These are phyloP conservation scores for Ganoderma resinaceum DNA, from an alignment of 1,284 basidiomycete genomes.

Conservation along the genomic window DNA sequence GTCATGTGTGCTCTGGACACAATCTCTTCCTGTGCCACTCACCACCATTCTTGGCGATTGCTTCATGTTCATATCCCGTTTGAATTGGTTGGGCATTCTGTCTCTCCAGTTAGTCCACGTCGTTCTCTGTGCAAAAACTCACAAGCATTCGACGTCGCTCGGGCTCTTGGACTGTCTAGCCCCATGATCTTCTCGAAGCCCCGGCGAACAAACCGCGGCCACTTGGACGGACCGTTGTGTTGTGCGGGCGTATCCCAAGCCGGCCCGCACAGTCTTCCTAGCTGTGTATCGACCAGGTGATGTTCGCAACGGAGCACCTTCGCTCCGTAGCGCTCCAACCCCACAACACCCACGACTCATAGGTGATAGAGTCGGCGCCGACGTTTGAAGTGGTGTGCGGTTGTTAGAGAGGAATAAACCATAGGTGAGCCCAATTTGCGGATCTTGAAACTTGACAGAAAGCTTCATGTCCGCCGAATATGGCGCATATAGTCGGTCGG, in stretches of 20 bases:
- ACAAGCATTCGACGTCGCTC: neutral
- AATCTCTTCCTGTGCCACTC: neutral
- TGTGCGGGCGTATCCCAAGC: neutral
- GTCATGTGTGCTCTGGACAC: neutral
- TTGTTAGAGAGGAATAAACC: neutral
- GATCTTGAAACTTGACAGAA: neutral
- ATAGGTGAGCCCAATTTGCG: neutral
- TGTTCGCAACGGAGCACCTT: neutral
- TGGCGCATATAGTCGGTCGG: neutral
- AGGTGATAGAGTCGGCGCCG: neutral
- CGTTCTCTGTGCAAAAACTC: too few relatives aligned
- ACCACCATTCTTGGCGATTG: neutral
- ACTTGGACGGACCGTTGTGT: conserved; percentile 10
- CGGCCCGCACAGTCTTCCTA: conserved; percentile 6
- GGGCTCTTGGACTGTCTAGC: neutral
- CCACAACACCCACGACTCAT: neutral
- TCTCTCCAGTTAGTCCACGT: neutral
- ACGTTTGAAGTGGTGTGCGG: neutral
- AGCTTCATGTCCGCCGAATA: neutral
- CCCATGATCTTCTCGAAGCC: conserved; percentile 18
- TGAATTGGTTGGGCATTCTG: neutral
- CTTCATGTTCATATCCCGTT: neutral
- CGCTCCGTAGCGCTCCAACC: neutral
- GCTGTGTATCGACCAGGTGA: neutral
- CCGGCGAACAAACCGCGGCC: neutral